A percentile compares a stretch with the other conserved stretches of the same genome.
Evolutionary conservation across 78 protist genomes (phyloP).

Genomic region (Fonticula alba): DNA sequence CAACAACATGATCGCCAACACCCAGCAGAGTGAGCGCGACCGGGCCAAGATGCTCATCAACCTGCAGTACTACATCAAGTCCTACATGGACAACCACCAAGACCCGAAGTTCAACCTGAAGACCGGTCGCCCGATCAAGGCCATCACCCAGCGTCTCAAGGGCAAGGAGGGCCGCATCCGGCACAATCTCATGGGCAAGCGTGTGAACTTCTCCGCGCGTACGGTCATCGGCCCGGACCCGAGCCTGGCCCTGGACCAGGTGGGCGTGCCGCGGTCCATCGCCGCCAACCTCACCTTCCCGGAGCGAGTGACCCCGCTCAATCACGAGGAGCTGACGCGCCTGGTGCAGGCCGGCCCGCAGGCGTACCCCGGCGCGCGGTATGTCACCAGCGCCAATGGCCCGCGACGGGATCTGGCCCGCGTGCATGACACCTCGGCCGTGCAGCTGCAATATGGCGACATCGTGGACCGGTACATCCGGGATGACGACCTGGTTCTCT

Average conservation of each 20-base stretch:
- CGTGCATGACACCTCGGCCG: too few species aligned
- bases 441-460: slow-evolving; percentile 44
- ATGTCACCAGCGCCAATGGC: slow-evolving; percentile 66
- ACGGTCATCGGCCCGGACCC: slow-evolving; percentile 99
- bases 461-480: slow-evolving; percentile 79
- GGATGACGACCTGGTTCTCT: slow-evolving; percentile 88
- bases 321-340: slow-evolving; percentile 37
- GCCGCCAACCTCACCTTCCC: slow-evolving; percentile 89
- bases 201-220: slow-evolving; percentile 96
- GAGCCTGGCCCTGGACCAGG: slow-evolving; percentile 72
- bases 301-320: slow-evolving; percentile 86
- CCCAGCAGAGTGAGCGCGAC: slow-evolving; percentile 19
- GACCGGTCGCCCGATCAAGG: slow-evolving; percentile 83
- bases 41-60: slow-evolving; percentile 46
- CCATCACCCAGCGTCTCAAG: slow-evolving; percentile 87
- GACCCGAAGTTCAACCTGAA: too few species aligned
- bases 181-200: slow-evolving; percentile 99
- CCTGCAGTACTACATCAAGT: slow-evolving; percentile 79
- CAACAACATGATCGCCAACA: slow-evolving; percentile 42
- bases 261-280: slow-evolving; percentile 96
- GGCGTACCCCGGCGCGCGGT: slow-evolving; percentile 59
- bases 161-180: slow-evolving; percentile 98
- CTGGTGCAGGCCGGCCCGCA: slow-evolving; percentile 71
- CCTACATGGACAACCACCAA: slow-evolving; percentile 76
- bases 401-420: too few species aligned